Evolutionary conservation across 257 asterid species (phyloP).

Genomic region (Handroanthus guayacan): DNA sequence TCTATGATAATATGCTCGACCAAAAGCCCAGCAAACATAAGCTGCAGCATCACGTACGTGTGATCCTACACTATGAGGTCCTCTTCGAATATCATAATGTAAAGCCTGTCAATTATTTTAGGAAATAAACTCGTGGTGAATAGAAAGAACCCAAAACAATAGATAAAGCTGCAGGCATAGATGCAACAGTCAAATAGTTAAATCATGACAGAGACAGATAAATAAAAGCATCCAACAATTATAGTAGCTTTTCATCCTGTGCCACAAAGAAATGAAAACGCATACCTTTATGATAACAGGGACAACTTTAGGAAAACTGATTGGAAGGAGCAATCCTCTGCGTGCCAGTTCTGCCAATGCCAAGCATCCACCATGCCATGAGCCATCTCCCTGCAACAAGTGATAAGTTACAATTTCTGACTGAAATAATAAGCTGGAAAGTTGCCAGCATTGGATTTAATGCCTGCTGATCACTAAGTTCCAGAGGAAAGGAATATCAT

Average conservation of each 20-base stretch:
- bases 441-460: constrained; percentile 25
- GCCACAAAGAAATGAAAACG: constrained; percentile 28
- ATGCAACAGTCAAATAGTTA: constrained; percentile 24
- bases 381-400: constrained; percentile 88
- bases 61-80: constrained; percentile 99
- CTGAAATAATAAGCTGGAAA: constrained; percentile 22
- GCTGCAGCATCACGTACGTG: constrained; percentile 99
- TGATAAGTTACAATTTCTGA: constrained; percentile 35
- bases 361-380: constrained; percentile 99
- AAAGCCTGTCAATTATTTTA: constrained; percentile 63
- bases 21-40: constrained; percentile 99
- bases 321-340: constrained; percentile 90
- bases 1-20: constrained; percentile 82
- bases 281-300: constrained; percentile 87
- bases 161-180: constrained; percentile 5
- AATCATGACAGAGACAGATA: background rate
- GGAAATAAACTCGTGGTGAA: background rate
- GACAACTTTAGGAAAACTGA: constrained; percentile 84
- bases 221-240: constrained; percentile 22
- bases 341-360: constrained; percentile 98
- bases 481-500: background rate
- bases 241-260: background rate
- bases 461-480: constrained; percentile 17
- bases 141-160: background rate
- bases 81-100: constrained; percentile 97